These are phyloP conservation scores for Meredithiella fracta DNA, from an alignment of 2,329 filamentous ascomycete genomes.

Conservation along the genomic window DNA sequence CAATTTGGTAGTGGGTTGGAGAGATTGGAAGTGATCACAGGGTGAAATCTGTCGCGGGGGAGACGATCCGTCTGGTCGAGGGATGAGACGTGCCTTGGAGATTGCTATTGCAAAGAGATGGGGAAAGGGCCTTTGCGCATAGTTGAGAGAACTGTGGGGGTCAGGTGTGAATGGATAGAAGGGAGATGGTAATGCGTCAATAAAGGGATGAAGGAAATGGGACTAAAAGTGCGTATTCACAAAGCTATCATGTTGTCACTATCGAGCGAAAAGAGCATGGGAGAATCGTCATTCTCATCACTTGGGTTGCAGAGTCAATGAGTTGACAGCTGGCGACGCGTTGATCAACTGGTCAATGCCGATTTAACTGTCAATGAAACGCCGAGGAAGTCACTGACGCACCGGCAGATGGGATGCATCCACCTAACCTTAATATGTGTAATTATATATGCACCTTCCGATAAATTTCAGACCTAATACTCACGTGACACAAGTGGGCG, in stretches of 20 bases:
- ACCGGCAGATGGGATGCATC: background rate
- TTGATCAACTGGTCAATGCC: background rate
- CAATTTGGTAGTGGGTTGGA: background rate
- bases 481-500: background rate
- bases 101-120: too few species aligned
- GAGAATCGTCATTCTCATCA: too few species aligned
- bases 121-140: too few species aligned
- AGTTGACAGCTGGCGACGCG: background rate
- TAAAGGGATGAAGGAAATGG: too few species aligned
- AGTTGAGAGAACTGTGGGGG: too few species aligned
- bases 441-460: background rate
- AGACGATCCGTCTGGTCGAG: background rate
- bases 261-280: too few species aligned
- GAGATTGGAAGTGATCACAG: background rate
- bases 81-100: too few species aligned
- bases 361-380: background rate
- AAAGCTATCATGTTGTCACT: too few species aligned
- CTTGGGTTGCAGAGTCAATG: too few species aligned
- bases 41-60: background rate
- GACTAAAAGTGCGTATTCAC: too few species aligned
- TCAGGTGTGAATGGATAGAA: too few species aligned
- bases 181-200: too few species aligned
- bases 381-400: background rate
- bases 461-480: background rate
- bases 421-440: background rate